Evolutionary conservation across 192 early-diverging fungal species (phyloP), one percentile per base, ranked within the genome.

Genomic region (Chytriomyces sp.): DNA sequence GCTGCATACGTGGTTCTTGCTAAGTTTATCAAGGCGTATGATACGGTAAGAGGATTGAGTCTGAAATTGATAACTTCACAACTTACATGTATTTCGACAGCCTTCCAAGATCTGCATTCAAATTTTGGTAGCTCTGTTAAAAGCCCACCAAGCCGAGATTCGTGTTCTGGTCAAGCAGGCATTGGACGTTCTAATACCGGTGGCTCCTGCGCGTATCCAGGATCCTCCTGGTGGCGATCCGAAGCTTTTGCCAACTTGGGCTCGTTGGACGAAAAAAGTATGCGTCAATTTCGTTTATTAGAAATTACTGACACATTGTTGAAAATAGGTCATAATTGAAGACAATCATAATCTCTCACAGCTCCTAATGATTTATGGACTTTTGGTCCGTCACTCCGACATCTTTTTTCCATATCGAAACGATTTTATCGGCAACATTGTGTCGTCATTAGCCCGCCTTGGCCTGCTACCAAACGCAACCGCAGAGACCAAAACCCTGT

Each of bases 1-100:
- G 90, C 96, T 0, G 91, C 96, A 5, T 98, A 96, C 74, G 98
- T 98, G 17, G 77, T 96, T 49, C 88, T 98, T 40, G 89, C 94
- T 14, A 85, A 93, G 54, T 98, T 98, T 76, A 95, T 98, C 69
- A 89, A 93, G 17, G 92, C 92, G 4, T 99, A 91, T 78, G 94
- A 96, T 31, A 95, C 94, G 94, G 94, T 10, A 80, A 88, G 34
- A 94, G 91, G 75, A 68, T 68, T 54, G 65, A 44, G 10, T 37
- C 41, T 19, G 52, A 68, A 33, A 28, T 49, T 49, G 33, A 37
- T 25, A 80, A 75, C 32, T 93, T 98, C 66, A n/a, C n/a, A n/a
- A n/a, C 89, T 93, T 37, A 85, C 88, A 30, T 92, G 95, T 64
- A 91, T 93, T 30, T 96, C 93, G 74, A 90, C 88, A 39, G 90